Conservation (phyloP, 768 basidiomycete genomes). For the Epithele typhae region DNA sequence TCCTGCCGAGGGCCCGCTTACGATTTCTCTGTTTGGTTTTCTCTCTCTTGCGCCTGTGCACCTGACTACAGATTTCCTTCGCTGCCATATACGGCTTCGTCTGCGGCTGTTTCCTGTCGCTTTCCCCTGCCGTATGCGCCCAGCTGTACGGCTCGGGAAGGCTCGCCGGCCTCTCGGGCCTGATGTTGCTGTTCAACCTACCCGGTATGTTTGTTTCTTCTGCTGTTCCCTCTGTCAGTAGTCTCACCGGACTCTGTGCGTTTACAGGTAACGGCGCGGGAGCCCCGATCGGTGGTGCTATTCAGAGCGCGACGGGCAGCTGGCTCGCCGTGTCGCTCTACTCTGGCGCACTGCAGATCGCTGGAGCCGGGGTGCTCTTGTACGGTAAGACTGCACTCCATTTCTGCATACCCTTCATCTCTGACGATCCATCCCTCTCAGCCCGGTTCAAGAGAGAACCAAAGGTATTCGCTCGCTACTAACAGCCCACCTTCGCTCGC, state of each 20-base stretch:
- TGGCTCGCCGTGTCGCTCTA: conserved; percentile 21
- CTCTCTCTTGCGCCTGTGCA: background rate
- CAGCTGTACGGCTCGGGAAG: conserved; percentile 19
- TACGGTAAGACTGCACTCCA: conserved; percentile 15
- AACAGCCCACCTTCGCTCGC: background rate
- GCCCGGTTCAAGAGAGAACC: conserved; percentile 20
- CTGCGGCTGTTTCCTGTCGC: conserved; percentile 33
- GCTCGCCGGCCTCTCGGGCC: conserved; percentile 18
- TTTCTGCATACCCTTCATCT: background rate
- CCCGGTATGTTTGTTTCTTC: conserved; percentile 9
- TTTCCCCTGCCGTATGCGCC: conserved; percentile 29
- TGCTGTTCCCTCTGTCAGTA: background rate
- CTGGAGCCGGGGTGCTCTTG: conserved; percentile 15
- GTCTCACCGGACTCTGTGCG: background rate
- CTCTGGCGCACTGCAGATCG: conserved; percentile 19
- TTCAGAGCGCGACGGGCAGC: conserved; percentile 14
- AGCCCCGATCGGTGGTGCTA: conserved; percentile 20
- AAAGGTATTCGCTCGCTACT: conserved; percentile 9
- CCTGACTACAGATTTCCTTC: conserved; percentile 23
- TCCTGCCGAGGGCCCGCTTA: background rate
- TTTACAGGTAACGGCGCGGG: conserved; percentile 17
- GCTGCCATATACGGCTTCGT: conserved; percentile 32
- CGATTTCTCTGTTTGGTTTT: background rate
- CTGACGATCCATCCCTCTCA: background rate
- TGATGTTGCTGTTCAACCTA: conserved; percentile 18